These are phyloP conservation scores for Candida ascalaphidarum DNA, from an alignment of 805 yeast species.

Conservation along the genomic window DNA sequence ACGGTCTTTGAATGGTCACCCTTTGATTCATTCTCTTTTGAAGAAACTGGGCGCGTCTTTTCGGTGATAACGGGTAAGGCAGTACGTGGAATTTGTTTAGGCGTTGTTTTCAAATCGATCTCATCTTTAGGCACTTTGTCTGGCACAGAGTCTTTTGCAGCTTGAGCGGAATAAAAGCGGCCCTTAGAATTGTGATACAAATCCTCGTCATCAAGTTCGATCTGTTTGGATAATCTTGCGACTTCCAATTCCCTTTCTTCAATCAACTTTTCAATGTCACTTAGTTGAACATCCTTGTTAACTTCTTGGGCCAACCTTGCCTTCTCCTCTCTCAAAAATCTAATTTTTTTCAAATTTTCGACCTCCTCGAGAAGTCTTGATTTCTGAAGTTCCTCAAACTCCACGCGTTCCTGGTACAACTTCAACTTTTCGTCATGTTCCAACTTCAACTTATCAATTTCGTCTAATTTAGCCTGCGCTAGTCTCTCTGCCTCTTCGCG, in stretches of 20 bases:
- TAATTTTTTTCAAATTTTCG: constrained; percentile 29
- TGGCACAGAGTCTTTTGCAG: too few species aligned
- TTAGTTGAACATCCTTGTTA: constrained; percentile 11
- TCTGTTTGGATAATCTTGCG: constrained; percentile 20
- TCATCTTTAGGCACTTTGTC: too few species aligned
- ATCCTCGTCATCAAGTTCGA: constrained; percentile 23
- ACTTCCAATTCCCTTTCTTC: constrained; percentile 26
- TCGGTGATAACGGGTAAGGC: too few species aligned
- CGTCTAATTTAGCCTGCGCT: constrained; percentile 22
- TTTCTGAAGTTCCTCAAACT: constrained; percentile 30
- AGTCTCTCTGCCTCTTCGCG: constrained; percentile 18
- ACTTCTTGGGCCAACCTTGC: constrained; percentile 18
- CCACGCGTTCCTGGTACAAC: constrained; percentile 20
- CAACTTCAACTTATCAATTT: constrained; percentile 23
- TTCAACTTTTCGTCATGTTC: constrained; percentile 25
- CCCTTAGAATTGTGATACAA: too few species aligned
- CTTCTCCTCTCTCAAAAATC: constrained; percentile 30
- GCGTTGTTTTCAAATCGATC: too few species aligned
- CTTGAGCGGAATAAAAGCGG: too few species aligned
- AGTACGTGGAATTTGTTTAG: too few species aligned
- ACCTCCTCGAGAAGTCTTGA: constrained; percentile 29
- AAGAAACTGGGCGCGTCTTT: too few species aligned
- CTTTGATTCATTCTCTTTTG: not conserved
- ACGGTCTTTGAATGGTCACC: not conserved
- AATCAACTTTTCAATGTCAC: constrained; percentile 19